Evolutionary conservation across 1,284 basidiomycete species (phyloP).

Genomic region (Cryptococcus sp.): DNA sequence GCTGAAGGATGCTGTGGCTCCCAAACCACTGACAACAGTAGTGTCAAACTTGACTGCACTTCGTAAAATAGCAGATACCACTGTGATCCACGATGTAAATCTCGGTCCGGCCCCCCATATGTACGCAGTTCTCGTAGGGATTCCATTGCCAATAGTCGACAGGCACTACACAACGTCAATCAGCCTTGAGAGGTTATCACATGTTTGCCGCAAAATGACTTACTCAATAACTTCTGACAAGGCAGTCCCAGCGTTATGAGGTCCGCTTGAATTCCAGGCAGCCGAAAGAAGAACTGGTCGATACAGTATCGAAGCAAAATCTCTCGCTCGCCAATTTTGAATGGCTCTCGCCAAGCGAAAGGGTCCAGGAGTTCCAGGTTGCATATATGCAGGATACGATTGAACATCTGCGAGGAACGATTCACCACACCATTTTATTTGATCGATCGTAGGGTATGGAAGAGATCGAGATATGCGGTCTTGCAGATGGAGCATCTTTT

Average conservation of each 20-base stretch:
- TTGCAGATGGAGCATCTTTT: slow-evolving; percentile 17
- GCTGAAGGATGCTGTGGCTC: slow-evolving; percentile 15
- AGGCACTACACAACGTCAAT: not conserved
- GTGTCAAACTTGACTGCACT: slow-evolving; percentile 18
- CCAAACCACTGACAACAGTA: slow-evolving; percentile 19
- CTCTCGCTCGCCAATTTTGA: slow-evolving; percentile 25
- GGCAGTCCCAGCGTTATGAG: slow-evolving; percentile 12
- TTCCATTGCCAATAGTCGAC: slow-evolving; percentile 2
- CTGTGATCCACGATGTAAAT: slow-evolving; percentile 9
- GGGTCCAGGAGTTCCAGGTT: slow-evolving; percentile 10
- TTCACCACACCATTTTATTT: slow-evolving; percentile 24
- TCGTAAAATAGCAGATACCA: slow-evolving; percentile 24
- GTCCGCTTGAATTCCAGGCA: slow-evolving; percentile 25
- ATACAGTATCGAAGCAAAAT: slow-evolving; percentile 28
- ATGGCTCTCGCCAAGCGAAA: slow-evolving; percentile 16
- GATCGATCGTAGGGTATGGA: slow-evolving; percentile 24
- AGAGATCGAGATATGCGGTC: slow-evolving; percentile 20
- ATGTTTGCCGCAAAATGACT: not conserved
- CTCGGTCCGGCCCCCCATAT: not conserved
- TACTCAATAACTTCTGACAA: slow-evolving; percentile 24
- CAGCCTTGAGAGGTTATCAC: not conserved
- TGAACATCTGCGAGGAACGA: slow-evolving; percentile 13
- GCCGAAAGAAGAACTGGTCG: slow-evolving; percentile 29
- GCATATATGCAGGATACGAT: slow-evolving; percentile 17
- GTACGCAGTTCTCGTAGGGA: slow-evolving; percentile 1